Conservation (phyloP, 768 basidiomycete species). For the Chiua virens region DNA sequence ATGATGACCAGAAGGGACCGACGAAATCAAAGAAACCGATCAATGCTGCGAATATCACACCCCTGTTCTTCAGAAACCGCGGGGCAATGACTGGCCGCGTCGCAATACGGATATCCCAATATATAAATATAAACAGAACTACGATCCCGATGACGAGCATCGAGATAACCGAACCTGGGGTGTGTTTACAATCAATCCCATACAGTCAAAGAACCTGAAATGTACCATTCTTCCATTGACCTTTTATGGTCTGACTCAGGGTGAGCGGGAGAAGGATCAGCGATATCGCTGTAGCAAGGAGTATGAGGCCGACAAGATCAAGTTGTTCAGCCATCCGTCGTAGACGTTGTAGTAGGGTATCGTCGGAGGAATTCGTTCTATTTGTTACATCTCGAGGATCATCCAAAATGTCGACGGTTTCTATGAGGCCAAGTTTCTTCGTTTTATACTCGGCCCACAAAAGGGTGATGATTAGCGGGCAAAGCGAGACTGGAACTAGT, state of each 20-base stretch:
- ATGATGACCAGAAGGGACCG: neutral
- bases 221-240: slow-evolving; percentile 46
- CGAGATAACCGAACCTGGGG: slow-evolving; percentile 48
- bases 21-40: slow-evolving; percentile 70
- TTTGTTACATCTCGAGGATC: neutral
- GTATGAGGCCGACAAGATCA: slow-evolving; percentile 50
- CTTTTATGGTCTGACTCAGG: slow-evolving; percentile 39
- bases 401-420: neutral
- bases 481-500: slow-evolving; percentile 48
- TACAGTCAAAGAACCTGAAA: neutral
- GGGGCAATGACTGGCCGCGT: slow-evolving; percentile 58
- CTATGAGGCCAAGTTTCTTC: slow-evolving; percentile 36
- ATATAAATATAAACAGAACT: slow-evolving; percentile 41
- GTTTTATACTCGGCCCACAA: slow-evolving; percentile 55
- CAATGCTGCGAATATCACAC: slow-evolving; percentile 54
- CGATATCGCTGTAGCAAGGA: slow-evolving; percentile 50
- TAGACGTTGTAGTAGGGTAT: slow-evolving; percentile 5
- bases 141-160: slow-evolving; percentile 50
- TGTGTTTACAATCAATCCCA: slow-evolving; percentile 2
- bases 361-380: neutral
- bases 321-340: slow-evolving; percentile 35
- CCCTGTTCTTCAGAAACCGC: slow-evolving; percentile 58
- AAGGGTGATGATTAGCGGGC: slow-evolving; percentile 54
- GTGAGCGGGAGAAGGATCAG: slow-evolving; percentile 59
- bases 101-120: slow-evolving; percentile 54